A percentile compares a stretch with the other conserved stretches of the same genome.
These are phyloP conservation scores for Ceratobasidium papillatum DNA, from an alignment of 1,284 basidiomycete genomes.

Conservation along the genomic window DNA sequence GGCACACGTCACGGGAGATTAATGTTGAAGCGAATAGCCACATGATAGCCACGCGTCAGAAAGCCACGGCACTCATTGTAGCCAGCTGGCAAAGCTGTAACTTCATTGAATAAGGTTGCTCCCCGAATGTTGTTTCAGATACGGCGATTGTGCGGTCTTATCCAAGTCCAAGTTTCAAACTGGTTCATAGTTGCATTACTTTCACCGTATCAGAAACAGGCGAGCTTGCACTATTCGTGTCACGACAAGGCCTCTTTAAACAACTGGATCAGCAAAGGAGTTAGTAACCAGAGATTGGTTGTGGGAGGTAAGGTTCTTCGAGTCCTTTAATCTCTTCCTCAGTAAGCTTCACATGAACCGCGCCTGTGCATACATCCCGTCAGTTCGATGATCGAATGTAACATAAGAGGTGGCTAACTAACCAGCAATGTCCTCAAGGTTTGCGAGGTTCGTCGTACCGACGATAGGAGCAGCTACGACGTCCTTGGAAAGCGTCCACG, in stretches of 20 bases:
- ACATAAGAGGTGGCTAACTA: not conserved
- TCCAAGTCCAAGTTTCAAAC: too few relatives aligned
- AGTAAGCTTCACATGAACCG: slow-evolving; percentile 36
- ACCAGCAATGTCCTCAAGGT: slow-evolving; percentile 40
- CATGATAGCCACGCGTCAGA: not conserved
- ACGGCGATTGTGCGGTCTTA: too few relatives aligned
- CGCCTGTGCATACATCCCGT: slow-evolving; percentile 10
- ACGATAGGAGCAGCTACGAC: slow-evolving; percentile 40
- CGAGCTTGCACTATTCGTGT: too few relatives aligned
- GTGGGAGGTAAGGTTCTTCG: slow-evolving; percentile 32
- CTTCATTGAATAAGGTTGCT: too few relatives aligned
- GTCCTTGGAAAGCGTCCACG: slow-evolving; percentile 40
- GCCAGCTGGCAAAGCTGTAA: too few relatives aligned
- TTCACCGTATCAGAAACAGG: too few relatives aligned
- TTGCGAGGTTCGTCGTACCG: slow-evolving; percentile 40
- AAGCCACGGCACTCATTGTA: not conserved
- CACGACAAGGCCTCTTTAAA: not conserved
- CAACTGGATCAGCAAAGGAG: not conserved
- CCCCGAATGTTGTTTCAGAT: too few relatives aligned
- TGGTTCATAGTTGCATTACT: too few relatives aligned
- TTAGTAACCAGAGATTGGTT: slow-evolving; percentile 11
- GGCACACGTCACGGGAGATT: not conserved
- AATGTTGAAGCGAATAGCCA: not conserved
- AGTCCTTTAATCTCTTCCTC: slow-evolving; percentile 41
- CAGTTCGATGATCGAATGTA: not conserved